Evolutionary conservation across 305 asterid genomes (phyloP).

Genomic region (Solanum hybrid): DNA sequence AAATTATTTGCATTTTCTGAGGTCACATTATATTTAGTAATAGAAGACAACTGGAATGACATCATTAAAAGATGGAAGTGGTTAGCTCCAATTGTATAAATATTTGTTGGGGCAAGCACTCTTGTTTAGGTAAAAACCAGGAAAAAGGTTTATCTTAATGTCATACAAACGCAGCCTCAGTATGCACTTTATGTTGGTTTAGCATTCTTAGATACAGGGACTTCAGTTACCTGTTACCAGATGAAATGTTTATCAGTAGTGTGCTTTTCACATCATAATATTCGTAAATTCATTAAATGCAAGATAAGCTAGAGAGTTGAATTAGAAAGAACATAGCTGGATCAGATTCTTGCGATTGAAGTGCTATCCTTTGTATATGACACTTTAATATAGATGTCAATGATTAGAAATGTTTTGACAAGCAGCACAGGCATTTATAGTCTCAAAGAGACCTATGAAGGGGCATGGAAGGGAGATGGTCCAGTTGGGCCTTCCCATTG

Average conservation of each 20-base stretch:
- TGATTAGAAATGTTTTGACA: conserved; percentile 10
- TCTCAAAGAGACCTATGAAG: conserved; percentile 65
- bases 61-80: background rate
- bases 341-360: background rate
- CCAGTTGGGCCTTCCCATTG: conserved; percentile 61
- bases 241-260: background rate
- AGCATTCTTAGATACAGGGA: background rate
- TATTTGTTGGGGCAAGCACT: background rate
- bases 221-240: background rate
- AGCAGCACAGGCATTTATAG: conserved; percentile 65
- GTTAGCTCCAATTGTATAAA: background rate
- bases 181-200: background rate
- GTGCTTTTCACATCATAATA: background rate
- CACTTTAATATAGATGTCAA: conserved; percentile 1
- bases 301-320: background rate
- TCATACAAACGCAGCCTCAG: background rate
- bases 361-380: conserved; percentile 1
- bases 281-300: background rate
- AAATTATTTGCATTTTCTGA: background rate
- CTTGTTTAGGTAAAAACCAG: background rate
- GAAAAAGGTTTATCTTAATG: background rate
- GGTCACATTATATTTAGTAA: background rate
- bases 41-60: background rate
- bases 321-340: background rate
- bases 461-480: conserved; percentile 95